Evolutionary conservation across 2,329 filamentous ascomycete genomes (phyloP).

Genomic region (Pseudogymnoascus sp.): DNA sequence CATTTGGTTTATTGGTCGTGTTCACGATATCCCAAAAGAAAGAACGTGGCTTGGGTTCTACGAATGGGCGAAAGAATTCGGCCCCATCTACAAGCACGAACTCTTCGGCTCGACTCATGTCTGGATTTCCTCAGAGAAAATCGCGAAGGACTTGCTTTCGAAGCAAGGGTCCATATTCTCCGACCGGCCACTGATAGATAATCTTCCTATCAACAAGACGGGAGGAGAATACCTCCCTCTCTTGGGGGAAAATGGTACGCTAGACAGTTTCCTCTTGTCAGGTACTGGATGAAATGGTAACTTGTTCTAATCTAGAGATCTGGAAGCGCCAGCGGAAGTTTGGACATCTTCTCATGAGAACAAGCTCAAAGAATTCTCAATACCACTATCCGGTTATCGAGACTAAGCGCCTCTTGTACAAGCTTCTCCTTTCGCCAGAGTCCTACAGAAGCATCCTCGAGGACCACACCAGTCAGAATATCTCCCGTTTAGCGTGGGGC

Average conservation of each 20-base stretch:
- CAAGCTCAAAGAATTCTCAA: slow-evolving; percentile 30
- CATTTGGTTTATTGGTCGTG: slow-evolving; percentile 37
- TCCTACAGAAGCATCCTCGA: slow-evolving; percentile 41
- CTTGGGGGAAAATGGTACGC: slow-evolving; percentile 35
- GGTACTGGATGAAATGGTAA: not conserved
- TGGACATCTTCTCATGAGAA: slow-evolving; percentile 37
- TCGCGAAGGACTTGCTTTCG: slow-evolving; percentile 40
- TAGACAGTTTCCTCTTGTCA: not conserved
- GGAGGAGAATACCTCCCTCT: slow-evolving; percentile 41
- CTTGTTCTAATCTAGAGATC: slow-evolving; percentile 30
- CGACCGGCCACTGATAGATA: slow-evolving; percentile 41
- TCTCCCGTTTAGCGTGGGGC: slow-evolving; percentile 41
- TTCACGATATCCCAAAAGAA: slow-evolving; percentile 38
- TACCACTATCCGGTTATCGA: slow-evolving; percentile 38
- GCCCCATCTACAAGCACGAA: slow-evolving; percentile 40
- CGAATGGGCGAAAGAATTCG: slow-evolving; percentile 40
- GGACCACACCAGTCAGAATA: slow-evolving; percentile 40
- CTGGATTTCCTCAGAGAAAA: slow-evolving; percentile 40
- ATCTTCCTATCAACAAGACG: slow-evolving; percentile 40
- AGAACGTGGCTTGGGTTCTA: slow-evolving; percentile 41
- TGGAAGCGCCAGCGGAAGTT: slow-evolving; percentile 44
- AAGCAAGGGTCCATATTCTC: slow-evolving; percentile 38
- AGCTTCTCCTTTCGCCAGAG: slow-evolving; percentile 33
- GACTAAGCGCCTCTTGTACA: slow-evolving; percentile 32
- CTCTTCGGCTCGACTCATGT: slow-evolving; percentile 41